Evolutionary conservation across 2,329 filamentous ascomycete species (phyloP).

Genomic region (Zymoseptoria pseudotritici): DNA sequence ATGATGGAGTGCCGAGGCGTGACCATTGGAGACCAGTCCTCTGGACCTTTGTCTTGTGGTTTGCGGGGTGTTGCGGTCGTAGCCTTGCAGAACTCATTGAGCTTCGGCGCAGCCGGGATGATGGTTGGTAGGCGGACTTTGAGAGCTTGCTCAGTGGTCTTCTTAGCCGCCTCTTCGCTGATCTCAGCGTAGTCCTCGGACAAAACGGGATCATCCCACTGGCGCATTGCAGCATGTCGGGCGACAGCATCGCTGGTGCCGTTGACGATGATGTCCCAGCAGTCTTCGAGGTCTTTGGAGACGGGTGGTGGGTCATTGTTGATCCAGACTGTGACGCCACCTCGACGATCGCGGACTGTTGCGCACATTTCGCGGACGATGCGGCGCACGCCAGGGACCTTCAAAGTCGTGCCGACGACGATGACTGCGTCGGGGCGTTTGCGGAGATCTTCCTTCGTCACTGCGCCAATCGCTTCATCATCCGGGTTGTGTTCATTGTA

Average conservation of each 20-base stretch:
- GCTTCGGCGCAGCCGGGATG: slow-evolving; percentile 17
- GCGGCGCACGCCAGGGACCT: slow-evolving; percentile 84
- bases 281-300: slow-evolving; percentile 78
- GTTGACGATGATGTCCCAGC: slow-evolving; percentile 85
- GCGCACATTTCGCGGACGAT: slow-evolving; percentile 88
- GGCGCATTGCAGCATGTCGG: slow-evolving; percentile 55
- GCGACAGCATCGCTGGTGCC: slow-evolving; percentile 87
- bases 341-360: slow-evolving; percentile 70
- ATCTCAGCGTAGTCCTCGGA: slow-evolving; percentile 38
- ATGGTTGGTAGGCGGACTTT: slow-evolving; percentile 12
- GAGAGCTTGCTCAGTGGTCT: slow-evolving; percentile 29
- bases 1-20: slow-evolving; percentile 15
- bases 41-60: slow-evolving; percentile 9
- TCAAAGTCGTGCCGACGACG: slow-evolving; percentile 90
- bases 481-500: slow-evolving; percentile 98
- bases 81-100: slow-evolving; percentile 28
- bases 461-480: slow-evolving; percentile 88
- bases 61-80: slow-evolving; percentile 17
- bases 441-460: slow-evolving; percentile 78
- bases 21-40: slow-evolving; percentile 15
- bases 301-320: slow-evolving; percentile 81
- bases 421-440: slow-evolving; percentile 83
- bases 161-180: slow-evolving; percentile 39
- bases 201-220: slow-evolving; percentile 45
- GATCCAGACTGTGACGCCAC: slow-evolving; percentile 80